Percentiles rank a stretch among this genome's conserved stretches.
phyloP scores from a whole-genome alignment of 2,329 filamentous ascomycete genomes.

The Falciphora oryzae region DNA sequence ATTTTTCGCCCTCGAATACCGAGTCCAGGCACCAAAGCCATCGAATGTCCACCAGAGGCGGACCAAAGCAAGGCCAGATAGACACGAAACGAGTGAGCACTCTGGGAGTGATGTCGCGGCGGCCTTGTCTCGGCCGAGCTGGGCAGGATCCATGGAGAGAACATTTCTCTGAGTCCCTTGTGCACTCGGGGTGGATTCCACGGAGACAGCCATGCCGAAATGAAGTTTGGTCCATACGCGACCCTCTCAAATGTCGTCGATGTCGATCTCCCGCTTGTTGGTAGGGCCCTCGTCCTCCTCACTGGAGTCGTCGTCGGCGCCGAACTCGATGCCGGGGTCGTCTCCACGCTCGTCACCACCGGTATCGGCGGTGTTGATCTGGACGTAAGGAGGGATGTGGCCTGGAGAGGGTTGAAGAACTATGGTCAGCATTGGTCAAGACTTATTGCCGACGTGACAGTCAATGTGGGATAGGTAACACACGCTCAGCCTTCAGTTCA shows the following conservation, averaged over 20 bases:
- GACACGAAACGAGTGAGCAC: neutral
- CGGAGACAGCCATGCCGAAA: neutral
- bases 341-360: constrained; percentile 88
- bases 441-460: neutral
- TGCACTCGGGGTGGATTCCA: neutral
- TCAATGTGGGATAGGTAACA: neutral
- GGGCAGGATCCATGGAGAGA: neutral
- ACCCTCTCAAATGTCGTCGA: constrained; percentile 81
- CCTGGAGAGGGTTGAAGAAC: constrained; percentile 35
- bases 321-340: constrained; percentile 97
- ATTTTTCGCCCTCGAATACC: neutral
- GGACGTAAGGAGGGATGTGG: constrained; percentile 92
- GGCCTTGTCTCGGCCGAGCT: neutral
- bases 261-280: constrained; percentile 74
- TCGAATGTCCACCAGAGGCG: neutral
- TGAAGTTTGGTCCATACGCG: neutral
- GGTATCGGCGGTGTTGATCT: constrained; percentile 99
- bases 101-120: neutral
- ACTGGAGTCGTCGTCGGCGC: constrained; percentile 60
- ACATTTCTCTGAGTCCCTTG: neutral
- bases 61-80: neutral
- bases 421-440: neutral
- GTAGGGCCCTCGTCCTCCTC: constrained; percentile 49
- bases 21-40: neutral
- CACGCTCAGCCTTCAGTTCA: constrained; percentile 78